Base-by-base conservation (phyloP, 2,329 filamentous ascomycete genomes). In the Ascochyta viciae-villosae region DNA sequence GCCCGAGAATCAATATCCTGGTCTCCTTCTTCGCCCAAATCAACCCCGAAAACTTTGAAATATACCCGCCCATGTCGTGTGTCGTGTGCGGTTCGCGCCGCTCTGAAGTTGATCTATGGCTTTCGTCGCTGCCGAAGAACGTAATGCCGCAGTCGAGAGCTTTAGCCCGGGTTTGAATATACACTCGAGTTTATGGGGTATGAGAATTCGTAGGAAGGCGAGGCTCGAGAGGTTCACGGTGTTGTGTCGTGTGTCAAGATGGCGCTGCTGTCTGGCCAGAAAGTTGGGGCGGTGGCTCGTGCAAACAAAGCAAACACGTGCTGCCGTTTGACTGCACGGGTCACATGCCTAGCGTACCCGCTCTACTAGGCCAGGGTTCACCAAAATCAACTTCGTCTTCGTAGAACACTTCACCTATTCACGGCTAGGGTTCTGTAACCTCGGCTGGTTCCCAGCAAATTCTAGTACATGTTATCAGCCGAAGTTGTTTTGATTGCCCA, bases 21-120 rank as follows among this genome's bases (percentile, higher is more conserved):
- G 97, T 97, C 81, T 99, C 95, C 82, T 98, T 99, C 83, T 98
- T 98, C 38, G 90, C 82, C 88, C 90, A 98, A 60, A 74, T 67
- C 33, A 74, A 50, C 44, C 63, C 60, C 50, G 60, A 59, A 9
- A 74, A 69, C 27, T 67, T 72, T 19, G 72, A 74, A 35, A 72
- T 42, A 39, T 69, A 72, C 40, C 66, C 68, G 19, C 72, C 72
- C 72, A 74, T 74, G 29, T 29, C 72, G 68, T 64, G 54, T 53
- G 47, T 29, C 60, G 33, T 58, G 29, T 58, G 46, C 50, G 23
- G 37, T 37, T 13, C 51, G 47, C 52, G 60, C 60, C 55, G 56
- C 51, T 62, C 24, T 54, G 48, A 22, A 35, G 33, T 60, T 29
- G 55, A 44, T 42, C 48, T 58, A 54, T 53, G 64, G 61, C 57